phyloP scores from a whole-genome alignment of 352 stramenopile species.

The Phytopythium oedochilum region DNA sequence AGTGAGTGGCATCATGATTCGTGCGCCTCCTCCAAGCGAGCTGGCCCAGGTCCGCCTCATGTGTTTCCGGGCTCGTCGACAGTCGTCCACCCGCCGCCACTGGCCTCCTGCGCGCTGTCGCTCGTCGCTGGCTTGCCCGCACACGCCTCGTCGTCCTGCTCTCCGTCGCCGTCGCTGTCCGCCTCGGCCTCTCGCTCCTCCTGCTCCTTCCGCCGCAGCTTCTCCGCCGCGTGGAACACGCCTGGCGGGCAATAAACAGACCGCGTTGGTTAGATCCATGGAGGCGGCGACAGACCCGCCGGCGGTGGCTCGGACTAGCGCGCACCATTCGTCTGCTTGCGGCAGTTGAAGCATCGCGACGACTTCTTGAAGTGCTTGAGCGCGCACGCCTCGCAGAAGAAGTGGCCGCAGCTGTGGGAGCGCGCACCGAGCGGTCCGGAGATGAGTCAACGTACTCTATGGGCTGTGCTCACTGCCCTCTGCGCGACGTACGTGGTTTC shows the following conservation, averaged over 20 bases:
- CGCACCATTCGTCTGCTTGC: conserved; percentile 91
- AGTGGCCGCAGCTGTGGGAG: conserved; percentile 86
- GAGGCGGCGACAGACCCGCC: neutral
- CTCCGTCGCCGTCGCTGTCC: conserved; percentile 1
- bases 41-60: neutral
- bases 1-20: neutral
- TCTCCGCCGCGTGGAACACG: conserved; percentile 88
- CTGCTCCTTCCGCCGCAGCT: conserved; percentile 54
- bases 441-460: no score
- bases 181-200: conserved; percentile 19
- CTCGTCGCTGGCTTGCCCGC: neutral
- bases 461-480: no score
- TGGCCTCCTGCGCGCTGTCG: neutral
- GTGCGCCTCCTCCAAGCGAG: no score
- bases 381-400: conserved; percentile 95
- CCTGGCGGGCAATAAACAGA: conserved; percentile 14
- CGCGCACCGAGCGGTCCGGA: neutral
- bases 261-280: neutral
- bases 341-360: conserved; percentile 91
- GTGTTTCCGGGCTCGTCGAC: neutral
- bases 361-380: conserved; percentile 83
- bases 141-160: neutral
- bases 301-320: no score
- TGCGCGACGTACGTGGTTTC: conserved; percentile 77
- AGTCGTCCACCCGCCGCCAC: conserved; percentile 3